A percentile compares a stretch with the other conserved stretches of the same genome.
phyloP scores from a whole-genome alignment of 257 asterid genomes.

The Lycium ferocissimum region DNA sequence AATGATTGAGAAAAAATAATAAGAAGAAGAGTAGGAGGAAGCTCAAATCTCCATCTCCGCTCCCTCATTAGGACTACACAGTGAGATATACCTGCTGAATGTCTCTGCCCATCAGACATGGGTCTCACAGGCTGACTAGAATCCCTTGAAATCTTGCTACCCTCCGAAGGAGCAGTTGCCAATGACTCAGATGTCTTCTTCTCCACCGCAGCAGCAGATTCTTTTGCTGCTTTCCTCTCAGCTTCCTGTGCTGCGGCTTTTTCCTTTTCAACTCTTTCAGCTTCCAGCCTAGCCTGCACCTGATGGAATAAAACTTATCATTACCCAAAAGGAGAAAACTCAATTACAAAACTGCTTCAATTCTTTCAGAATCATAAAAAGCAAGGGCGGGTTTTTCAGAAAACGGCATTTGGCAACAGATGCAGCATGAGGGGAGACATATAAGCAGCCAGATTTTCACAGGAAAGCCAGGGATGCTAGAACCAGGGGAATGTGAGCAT shows the following conservation, averaged over 20 bases:
- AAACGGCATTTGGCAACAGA: not conserved
- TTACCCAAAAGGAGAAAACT: constrained; percentile 7
- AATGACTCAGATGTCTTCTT: constrained; percentile 49
- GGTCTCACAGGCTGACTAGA: constrained; percentile 38
- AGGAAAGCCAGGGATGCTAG: constrained; percentile 18
- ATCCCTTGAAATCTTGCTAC: constrained; percentile 39
- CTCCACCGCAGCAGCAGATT: constrained; percentile 69
- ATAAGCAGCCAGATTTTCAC: not conserved
- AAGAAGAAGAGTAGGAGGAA: not conserved
- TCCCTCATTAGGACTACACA: not conserved
- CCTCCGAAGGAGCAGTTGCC: constrained; percentile 38
- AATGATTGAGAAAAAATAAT: not conserved
- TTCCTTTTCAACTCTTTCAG: constrained; percentile 66
- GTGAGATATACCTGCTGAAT: constrained; percentile 54
- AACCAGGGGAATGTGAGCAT: not conserved
- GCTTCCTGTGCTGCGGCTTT: constrained; percentile 68
- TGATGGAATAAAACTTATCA: constrained; percentile 35
- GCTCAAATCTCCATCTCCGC: not conserved
- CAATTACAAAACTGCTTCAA: not conserved
- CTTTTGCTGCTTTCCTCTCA: constrained; percentile 66
- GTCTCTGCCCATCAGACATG: constrained; percentile 40
- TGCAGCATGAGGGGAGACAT: not conserved
- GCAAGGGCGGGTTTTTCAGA: not conserved
- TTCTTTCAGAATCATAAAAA: not conserved
- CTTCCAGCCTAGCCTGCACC: constrained; percentile 72